Evolutionary conservation across 1,284 basidiomycete genomes (phyloP).

Genomic region (Puccinia horiana): DNA sequence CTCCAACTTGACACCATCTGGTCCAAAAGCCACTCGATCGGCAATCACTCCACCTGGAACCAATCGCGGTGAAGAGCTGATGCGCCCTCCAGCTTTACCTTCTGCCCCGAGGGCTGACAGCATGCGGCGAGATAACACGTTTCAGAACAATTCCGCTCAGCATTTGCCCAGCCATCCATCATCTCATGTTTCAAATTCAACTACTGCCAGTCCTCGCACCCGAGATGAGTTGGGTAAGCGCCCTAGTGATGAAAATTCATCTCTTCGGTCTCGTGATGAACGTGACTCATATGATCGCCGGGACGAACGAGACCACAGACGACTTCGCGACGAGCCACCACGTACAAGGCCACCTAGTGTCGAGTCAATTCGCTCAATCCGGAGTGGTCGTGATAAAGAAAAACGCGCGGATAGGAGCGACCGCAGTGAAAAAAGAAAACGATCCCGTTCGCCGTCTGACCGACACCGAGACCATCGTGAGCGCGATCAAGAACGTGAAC

Average conservation of each 20-base stretch:
- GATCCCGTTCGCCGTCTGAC: constrained; percentile 49
- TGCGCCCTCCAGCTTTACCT: constrained; percentile 39
- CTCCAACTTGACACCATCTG: constrained; percentile 12
- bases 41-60: neutral
- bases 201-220: constrained; percentile 21
- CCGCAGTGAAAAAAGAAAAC: constrained; percentile 46
- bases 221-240: constrained; percentile 18
- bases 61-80: constrained; percentile 22
- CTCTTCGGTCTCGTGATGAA: constrained; percentile 37
- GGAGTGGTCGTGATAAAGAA: constrained; percentile 39
- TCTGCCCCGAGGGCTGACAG: constrained; percentile 41
- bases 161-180: constrained; percentile 27
- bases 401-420: constrained; percentile 49
- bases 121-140: constrained; percentile 18
- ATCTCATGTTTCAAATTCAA: constrained; percentile 17
- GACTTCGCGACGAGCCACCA: constrained; percentile 59
- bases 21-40: constrained; percentile 21
- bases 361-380: constrained; percentile 50
- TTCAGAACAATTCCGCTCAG: neutral
- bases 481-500: constrained; percentile 52
- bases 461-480: constrained; percentile 54
- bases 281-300: constrained; percentile 33
- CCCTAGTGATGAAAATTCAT: neutral
- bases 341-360: constrained; percentile 51
- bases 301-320: constrained; percentile 50